Evolutionary conservation across 768 basidiomycete species (phyloP), one percentile per base, ranked within the genome.

Genomic region (Cystobasidium onofrii): DNA sequence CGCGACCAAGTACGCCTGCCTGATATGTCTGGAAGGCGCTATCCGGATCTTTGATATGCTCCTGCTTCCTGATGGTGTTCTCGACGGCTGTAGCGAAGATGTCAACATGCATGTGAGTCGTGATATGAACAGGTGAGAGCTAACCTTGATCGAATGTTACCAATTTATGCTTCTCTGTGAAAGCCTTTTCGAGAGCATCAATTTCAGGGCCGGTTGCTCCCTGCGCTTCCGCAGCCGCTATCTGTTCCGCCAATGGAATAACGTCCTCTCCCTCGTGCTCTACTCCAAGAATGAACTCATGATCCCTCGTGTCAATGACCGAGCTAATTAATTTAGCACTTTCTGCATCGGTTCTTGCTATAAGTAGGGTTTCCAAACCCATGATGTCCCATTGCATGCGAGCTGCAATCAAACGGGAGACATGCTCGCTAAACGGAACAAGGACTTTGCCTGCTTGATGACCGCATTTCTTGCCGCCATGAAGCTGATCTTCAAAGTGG

Each of bases 401-500:
- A 33, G 91, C 85, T 13, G 93, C 87, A 75, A 91, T 83, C 64
- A 97, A 86, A 31, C 94, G 87, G 25, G 90, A 89, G 75, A 91
- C 83, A 78, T 94, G 92, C 17, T 91, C 89, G 20, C 89, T 89
- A 12, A 90, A 87, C 15, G 94, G 94, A 1, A 96, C 93, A 70
- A 97, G 85, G 29, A 95, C 91, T 81, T 96, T 95, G 65, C 92
- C 92, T 17, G 88, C 89, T 78, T 93, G 84, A 83, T 93, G 91
- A 31, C 92, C 91, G 80, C 91, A 92, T 86, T 96, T 94, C 83
- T 96, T 96, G 31, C 91, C 91, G 34, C 94, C 94, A 76, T 94
- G 91, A 7, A 95, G 84, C 80, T 95, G 92, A 81, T 97, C 94
- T 80, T 97, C 94, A 25, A 96, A 81, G 81, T 97, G 94, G 62